These are phyloP conservation scores for Chlorella sp. DNA, from an alignment of 139 green algal genomes.

Conservation along the genomic window DNA sequence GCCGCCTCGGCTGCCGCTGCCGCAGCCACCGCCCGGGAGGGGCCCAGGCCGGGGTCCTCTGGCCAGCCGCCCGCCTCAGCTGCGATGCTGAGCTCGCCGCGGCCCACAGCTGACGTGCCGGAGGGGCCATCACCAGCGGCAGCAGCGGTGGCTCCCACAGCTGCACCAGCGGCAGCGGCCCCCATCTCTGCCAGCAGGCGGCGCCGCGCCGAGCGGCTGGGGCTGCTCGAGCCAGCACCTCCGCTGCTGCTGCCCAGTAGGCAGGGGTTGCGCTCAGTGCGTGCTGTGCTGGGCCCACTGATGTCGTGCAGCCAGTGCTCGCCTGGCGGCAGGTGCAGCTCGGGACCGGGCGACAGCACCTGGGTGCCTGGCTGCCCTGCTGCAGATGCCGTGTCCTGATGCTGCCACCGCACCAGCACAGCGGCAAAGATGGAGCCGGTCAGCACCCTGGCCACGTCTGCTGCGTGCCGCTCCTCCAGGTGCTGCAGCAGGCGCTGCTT, in stretches of 20 bases:
- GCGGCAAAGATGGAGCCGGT: conserved; percentile 18
- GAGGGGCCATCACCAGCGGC: too few species aligned
- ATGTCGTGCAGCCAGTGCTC: not conserved
- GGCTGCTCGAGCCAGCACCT: not conserved
- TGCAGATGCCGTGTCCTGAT: not conserved
- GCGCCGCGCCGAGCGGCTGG: too few species aligned
- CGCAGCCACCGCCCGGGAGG: not conserved
- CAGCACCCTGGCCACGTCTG: conserved; percentile 13
- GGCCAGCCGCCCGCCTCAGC: not conserved
- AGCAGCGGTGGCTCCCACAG: too few species aligned
- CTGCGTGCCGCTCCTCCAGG: conserved; percentile 2
- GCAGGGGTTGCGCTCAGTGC: too few species aligned
- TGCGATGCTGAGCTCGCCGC: not conserved
- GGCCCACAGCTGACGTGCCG: not conserved
- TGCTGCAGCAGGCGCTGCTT: not conserved
- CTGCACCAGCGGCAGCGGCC: not conserved
- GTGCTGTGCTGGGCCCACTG: not conserved
- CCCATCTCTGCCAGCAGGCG: not conserved
- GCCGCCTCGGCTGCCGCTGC: not conserved
- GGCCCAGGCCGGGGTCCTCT: not conserved
- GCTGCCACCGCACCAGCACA: not conserved
- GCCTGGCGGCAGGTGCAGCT: not conserved
- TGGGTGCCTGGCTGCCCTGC: not conserved
- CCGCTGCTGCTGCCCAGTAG: not conserved
- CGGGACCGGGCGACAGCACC: not conserved